Evolutionary conservation across 1,284 basidiomycete genomes (phyloP).

Genomic region (Papiliotrema nemorosa): DNA sequence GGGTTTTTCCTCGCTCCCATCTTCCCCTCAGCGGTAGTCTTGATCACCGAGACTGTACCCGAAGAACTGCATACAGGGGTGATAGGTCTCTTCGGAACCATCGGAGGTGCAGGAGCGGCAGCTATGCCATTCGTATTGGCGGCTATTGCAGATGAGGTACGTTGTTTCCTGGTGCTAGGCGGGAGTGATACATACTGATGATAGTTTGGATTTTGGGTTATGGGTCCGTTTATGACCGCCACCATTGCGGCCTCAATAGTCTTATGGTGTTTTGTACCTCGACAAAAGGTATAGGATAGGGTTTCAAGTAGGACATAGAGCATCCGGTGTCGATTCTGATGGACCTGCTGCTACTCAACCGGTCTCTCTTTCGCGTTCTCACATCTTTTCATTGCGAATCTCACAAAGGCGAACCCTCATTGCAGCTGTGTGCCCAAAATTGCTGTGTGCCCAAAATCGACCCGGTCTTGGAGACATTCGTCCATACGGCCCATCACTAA

Average conservation of each 20-base stretch:
- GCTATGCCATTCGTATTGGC: not conserved
- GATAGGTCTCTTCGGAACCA: not conserved
- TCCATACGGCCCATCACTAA: too few relatives aligned
- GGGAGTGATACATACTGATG: not conserved
- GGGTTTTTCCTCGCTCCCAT: constrained; percentile 45
- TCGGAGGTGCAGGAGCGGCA: not conserved
- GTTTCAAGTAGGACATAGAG: too few relatives aligned
- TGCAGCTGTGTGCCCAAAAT: too few relatives aligned
- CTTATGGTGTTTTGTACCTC: not conserved
- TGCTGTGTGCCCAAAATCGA: too few relatives aligned
- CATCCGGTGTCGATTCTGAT: too few relatives aligned
- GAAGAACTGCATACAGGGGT: not conserved
- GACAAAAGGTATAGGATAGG: not conserved
- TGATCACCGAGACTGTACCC: not conserved
- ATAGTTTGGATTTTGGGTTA: not conserved
- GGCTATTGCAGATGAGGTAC: not conserved
- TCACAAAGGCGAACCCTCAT: too few relatives aligned
- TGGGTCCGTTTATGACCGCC: not conserved
- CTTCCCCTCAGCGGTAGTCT: not conserved
- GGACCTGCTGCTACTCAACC: too few relatives aligned
- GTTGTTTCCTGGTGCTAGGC: not conserved
- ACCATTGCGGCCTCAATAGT: not conserved
- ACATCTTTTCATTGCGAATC: too few relatives aligned
- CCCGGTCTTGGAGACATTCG: too few relatives aligned
- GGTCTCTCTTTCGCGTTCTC: too few relatives aligned